Conservation (phyloP, 371 early-diverging fungal genomes). For the Mucor sp. region DNA sequence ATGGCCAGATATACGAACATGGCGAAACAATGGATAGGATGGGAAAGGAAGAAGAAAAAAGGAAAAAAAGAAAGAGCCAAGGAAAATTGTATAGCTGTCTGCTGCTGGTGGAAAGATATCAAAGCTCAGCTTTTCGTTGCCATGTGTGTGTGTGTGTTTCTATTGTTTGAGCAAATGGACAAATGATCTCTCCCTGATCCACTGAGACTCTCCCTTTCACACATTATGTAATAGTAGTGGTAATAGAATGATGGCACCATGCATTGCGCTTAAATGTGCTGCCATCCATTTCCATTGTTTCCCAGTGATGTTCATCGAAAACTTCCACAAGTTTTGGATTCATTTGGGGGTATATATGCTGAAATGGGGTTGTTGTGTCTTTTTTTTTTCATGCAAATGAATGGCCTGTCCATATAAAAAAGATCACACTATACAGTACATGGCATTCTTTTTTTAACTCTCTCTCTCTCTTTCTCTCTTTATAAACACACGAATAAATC, state of each 20-base stretch:
- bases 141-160: not conserved
- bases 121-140: not conserved
- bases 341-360: not conserved
- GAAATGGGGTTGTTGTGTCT: not conserved
- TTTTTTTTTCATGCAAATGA: not conserved
- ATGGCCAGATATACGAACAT: constrained; percentile 20
- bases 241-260: too few relatives aligned
- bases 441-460: not conserved
- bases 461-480: not conserved
- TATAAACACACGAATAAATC: too few relatives aligned
- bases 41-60: not conserved
- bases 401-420: not conserved
- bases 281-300: too few relatives aligned
- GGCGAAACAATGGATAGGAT: not conserved
- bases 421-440: not conserved
- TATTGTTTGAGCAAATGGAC: not conserved
- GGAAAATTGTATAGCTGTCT: not conserved
- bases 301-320: not conserved
- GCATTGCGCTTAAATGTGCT: too few relatives aligned
- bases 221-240: too few relatives aligned
- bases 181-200: not conserved
- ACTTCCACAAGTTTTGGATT: not conserved
- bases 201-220: too few relatives aligned
- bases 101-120: constrained; percentile 1
- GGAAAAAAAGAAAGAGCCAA: not conserved